These are phyloP conservation scores for Posidonia australis DNA, from an alignment of 106 monocot species.

Conservation along the genomic window DNA sequence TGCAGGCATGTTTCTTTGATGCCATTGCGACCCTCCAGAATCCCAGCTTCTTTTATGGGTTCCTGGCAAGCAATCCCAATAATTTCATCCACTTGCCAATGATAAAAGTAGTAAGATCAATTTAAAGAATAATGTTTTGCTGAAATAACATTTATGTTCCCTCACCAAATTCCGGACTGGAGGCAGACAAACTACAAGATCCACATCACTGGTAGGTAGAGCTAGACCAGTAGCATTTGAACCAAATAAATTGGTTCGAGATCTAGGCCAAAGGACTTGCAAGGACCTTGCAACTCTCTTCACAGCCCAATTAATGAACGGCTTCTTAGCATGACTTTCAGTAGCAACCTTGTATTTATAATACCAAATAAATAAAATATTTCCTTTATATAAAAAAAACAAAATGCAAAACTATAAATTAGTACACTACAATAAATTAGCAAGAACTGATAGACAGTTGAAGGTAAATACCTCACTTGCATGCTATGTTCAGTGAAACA, in stretches of 20 bases:
- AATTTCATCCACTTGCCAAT: not conserved
- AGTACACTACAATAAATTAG: no score
- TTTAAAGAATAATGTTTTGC: not conserved
- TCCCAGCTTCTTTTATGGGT: slow-evolving; percentile 99
- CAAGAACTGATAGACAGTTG: not conserved
- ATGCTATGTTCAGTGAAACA: no score
- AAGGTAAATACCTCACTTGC: not conserved
- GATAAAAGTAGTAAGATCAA: not conserved
- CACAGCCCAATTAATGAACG: slow-evolving; percentile 91
- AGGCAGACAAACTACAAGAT: slow-evolving; percentile 95
- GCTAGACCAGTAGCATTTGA: slow-evolving; percentile 96
- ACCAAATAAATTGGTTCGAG: slow-evolving; percentile 85
- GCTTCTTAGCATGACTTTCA: slow-evolving; percentile 63
- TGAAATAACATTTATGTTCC: slow-evolving; percentile 1
- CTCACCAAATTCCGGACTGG: slow-evolving; percentile 98
- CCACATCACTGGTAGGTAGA: slow-evolving; percentile 96
- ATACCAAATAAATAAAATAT: not conserved
- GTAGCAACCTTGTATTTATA: slow-evolving; percentile 63
- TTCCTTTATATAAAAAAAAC: not conserved
- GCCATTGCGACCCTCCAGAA: slow-evolving; percentile 97
- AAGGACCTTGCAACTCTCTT: slow-evolving; percentile 77
- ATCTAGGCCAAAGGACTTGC: slow-evolving; percentile 97
- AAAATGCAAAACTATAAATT: no score
- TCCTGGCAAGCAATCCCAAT: slow-evolving; percentile 44
- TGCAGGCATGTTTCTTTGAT: slow-evolving; percentile 99